phyloP scores from a whole-genome alignment of 2,329 filamentous ascomycete genomes.

The Dendrostoma leiphaemia region DNA sequence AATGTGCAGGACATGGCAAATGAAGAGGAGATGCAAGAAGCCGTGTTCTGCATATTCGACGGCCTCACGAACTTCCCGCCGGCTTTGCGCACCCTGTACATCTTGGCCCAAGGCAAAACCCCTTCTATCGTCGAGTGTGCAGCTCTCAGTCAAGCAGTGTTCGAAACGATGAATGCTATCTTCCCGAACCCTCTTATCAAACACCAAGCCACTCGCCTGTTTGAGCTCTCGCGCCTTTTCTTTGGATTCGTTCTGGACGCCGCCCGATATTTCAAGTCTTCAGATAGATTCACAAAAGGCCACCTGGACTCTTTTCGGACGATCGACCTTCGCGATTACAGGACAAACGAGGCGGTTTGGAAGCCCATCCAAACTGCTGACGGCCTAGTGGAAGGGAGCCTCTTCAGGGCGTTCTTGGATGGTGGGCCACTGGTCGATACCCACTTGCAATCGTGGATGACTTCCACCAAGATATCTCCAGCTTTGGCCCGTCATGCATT shows the following conservation, averaged over 20 bases:
- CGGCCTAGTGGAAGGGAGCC: not conserved
- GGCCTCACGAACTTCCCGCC: not conserved
- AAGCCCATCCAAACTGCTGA: not conserved
- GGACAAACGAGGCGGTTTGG: not conserved
- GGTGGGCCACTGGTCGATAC: not conserved
- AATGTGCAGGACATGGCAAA: not conserved
- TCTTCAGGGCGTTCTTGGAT: not conserved
- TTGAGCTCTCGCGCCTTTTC: not conserved
- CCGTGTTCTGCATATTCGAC: not conserved
- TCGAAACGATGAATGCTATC: not conserved
- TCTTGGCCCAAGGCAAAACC: not conserved
- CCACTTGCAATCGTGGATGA: not conserved
- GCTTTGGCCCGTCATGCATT: too few species aligned
- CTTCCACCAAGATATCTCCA: too few species aligned
- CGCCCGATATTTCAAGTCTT: too few species aligned
- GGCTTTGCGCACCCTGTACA: slow-evolving; percentile 1
- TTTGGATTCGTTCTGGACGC: slow-evolving; percentile 3
- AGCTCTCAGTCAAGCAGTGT: not conserved
- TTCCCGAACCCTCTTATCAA: too few species aligned
- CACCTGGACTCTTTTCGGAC: too few species aligned
- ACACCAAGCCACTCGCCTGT: not conserved
- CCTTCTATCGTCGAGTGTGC: not conserved
- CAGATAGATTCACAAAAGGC: too few species aligned
- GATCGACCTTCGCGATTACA: not conserved
- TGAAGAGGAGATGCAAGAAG: not conserved